These are phyloP conservation scores for Aquilaria malaccensis DNA, from an alignment of 345 rosid species.

Conservation along the genomic window DNA sequence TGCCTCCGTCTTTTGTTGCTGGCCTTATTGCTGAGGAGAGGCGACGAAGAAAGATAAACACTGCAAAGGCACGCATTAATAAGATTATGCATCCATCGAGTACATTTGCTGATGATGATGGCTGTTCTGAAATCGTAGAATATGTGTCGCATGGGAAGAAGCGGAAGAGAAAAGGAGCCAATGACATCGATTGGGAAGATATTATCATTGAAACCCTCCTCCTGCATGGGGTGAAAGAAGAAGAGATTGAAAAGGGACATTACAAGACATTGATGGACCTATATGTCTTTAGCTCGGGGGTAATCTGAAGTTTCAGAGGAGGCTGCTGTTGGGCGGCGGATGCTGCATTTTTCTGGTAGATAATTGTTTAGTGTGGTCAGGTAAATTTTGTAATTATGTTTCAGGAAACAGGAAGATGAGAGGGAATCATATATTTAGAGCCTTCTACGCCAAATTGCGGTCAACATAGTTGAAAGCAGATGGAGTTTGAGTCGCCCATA, in stretches of 20 bases:
- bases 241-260: constrained; percentile 76
- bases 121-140: constrained; percentile 4
- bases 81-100: constrained; percentile 39
- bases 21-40: constrained; percentile 37
- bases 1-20: constrained; percentile 66
- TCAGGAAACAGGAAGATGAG: too few relatives aligned
- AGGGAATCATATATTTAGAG: too few relatives aligned
- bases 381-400: too few relatives aligned
- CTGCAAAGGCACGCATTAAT: constrained; percentile 53
- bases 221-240: constrained; percentile 60
- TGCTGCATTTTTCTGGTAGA: too few relatives aligned
- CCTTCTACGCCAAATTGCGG: too few relatives aligned
- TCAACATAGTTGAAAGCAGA: too few relatives aligned
- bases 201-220: constrained; percentile 70
- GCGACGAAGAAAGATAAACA: constrained; percentile 55
- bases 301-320: not conserved
- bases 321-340: too few relatives aligned
- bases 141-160: constrained; percentile 20
- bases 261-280: constrained; percentile 59
- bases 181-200: constrained; percentile 74
- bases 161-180: constrained; percentile 32
- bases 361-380: too few relatives aligned
- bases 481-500: too few relatives aligned
- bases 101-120: not conserved
- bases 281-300: constrained; percentile 59